A percentile compares a stretch with the other conserved stretches of the same genome.
Evolutionary conservation across 768 basidiomycete genomes (phyloP).

Genomic region (Nidularia sp.): DNA sequence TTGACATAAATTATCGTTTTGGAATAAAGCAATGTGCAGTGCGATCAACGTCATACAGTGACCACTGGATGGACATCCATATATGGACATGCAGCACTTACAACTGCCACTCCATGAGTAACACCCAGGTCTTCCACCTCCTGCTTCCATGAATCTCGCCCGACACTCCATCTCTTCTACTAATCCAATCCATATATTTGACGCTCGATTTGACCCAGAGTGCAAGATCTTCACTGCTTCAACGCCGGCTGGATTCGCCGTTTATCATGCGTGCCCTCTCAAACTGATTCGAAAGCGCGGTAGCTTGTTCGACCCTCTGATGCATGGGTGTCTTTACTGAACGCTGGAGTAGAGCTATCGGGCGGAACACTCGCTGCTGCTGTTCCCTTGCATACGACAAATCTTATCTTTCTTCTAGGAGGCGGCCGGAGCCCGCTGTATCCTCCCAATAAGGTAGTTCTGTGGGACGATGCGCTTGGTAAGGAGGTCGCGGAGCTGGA

Average conservation of each 20-base stretch:
- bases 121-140: background rate
- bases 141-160: slow-evolving; percentile 72
- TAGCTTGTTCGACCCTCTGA: slow-evolving; percentile 24
- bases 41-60: too few relatives aligned
- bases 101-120: background rate
- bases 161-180: slow-evolving; percentile 81
- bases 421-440: slow-evolving; percentile 86
- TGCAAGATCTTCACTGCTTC: slow-evolving; percentile 76
- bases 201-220: slow-evolving; percentile 79
- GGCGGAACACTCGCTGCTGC: slow-evolving; percentile 77
- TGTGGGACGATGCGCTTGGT: slow-evolving; percentile 83
- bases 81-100: background rate
- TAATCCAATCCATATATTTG: slow-evolving; percentile 67
- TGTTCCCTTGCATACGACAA: slow-evolving; percentile 77
- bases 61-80: background rate
- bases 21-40: too few relatives aligned
- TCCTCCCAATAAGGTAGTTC: slow-evolving; percentile 86
- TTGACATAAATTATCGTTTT: too few relatives aligned
- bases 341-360: slow-evolving; percentile 52
- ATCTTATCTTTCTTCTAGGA: slow-evolving; percentile 81
- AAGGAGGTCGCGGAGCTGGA: slow-evolving; percentile 84
- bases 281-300: slow-evolving; percentile 80
- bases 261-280: slow-evolving; percentile 75
- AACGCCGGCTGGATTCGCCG: slow-evolving; percentile 78
- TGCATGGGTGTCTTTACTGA: slow-evolving; percentile 8